phyloP scores from a whole-genome alignment of 139 green algal genomes.

The Coelastrella sp. region DNA sequence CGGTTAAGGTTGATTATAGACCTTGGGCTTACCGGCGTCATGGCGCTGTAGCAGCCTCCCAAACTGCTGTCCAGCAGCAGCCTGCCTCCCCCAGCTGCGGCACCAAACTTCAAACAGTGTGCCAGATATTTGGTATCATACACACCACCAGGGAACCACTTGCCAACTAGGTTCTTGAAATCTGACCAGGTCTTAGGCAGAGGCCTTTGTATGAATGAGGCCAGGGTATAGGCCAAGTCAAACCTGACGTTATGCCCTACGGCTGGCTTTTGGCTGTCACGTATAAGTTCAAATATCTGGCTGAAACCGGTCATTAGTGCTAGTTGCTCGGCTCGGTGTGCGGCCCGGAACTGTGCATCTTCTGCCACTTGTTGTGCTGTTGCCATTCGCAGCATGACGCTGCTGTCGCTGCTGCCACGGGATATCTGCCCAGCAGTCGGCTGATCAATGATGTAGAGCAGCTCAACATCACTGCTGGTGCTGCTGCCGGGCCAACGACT shows the following conservation, averaged over 20 bases:
- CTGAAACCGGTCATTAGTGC: slow-evolving; percentile 57
- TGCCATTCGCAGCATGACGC: slow-evolving; percentile 7
- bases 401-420: slow-evolving; percentile 12
- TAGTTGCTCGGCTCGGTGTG: slow-evolving; percentile 2
- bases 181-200: slow-evolving; percentile 63
- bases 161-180: slow-evolving; percentile 62
- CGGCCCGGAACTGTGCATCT: neutral
- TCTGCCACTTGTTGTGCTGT: neutral
- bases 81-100: neutral
- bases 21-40: neutral
- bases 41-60: neutral
- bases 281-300: slow-evolving; percentile 73
- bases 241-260: slow-evolving; percentile 79
- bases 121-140: slow-evolving; percentile 20
- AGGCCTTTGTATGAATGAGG: slow-evolving; percentile 59
- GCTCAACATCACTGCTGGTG: neutral
- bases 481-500: slow-evolving; percentile 25
- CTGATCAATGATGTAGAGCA: slow-evolving; percentile 16
- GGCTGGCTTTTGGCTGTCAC: slow-evolving; percentile 59
- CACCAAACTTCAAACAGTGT: neutral
- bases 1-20: neutral
- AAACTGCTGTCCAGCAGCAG: neutral
- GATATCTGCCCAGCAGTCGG: neutral
- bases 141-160: slow-evolving; percentile 73
- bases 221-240: slow-evolving; percentile 78